Evolutionary conservation across 2,329 filamentous ascomycete species (phyloP).

Genomic region (Trichothecium roseum): DNA sequence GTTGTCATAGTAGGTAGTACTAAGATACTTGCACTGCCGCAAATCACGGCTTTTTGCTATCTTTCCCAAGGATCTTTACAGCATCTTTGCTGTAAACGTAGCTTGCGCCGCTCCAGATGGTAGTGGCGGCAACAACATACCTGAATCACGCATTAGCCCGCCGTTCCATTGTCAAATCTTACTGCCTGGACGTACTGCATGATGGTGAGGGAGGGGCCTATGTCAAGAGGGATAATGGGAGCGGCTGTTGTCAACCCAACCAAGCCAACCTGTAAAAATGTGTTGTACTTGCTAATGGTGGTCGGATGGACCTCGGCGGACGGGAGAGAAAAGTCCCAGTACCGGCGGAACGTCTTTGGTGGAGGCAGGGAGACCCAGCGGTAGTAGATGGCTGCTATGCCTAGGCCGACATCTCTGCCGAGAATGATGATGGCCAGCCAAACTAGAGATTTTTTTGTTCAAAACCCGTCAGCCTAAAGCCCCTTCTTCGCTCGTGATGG

Average conservation of each 20-base stretch:
- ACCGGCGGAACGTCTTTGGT: slow-evolving; percentile 83
- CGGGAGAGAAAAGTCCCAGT: slow-evolving; percentile 95
- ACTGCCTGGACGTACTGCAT: slow-evolving; percentile 47
- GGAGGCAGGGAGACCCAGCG: slow-evolving; percentile 89
- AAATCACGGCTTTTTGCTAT: slow-evolving; percentile 3
- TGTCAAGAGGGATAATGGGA: slow-evolving; percentile 57
- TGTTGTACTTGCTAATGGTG: slow-evolving; percentile 84
- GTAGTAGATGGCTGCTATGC: slow-evolving; percentile 83
- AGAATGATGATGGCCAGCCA: slow-evolving; percentile 88
- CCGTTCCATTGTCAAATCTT: neutral
- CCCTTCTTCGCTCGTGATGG: too few species aligned
- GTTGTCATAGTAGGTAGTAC: too few species aligned
- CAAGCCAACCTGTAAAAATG: slow-evolving; percentile 77
- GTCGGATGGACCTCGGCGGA: slow-evolving; percentile 78
- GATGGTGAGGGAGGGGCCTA: slow-evolving; percentile 43
- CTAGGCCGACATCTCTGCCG: slow-evolving; percentile 75
- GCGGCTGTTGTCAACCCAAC: slow-evolving; percentile 77
- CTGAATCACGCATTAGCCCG: slow-evolving; percentile 27
- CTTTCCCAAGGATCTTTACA: slow-evolving; percentile 61
- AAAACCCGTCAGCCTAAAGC: neutral
- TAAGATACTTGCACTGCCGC: neutral
- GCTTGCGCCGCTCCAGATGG: slow-evolving; percentile 85
- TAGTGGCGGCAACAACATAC: slow-evolving; percentile 79
- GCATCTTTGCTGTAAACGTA: slow-evolving; percentile 88
- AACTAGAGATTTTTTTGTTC: slow-evolving; percentile 32